phyloP scores from a whole-genome alignment of 148 eudicot genomes.

The Vaccinium macrocarpon region DNA sequence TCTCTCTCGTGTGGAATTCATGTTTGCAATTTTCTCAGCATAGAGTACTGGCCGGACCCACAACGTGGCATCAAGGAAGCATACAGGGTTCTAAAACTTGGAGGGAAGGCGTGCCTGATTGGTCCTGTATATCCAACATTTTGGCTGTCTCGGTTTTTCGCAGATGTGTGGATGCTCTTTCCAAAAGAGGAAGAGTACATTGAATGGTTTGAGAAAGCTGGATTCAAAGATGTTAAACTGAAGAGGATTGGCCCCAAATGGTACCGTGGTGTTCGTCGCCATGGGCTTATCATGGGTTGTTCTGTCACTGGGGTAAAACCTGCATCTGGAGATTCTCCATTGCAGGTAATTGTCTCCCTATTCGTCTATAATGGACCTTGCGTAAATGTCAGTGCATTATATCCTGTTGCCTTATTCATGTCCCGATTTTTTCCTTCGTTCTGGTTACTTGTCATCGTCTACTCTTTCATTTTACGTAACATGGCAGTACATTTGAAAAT shows the following conservation, averaged over 20 bases:
- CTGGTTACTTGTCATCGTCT: background rate
- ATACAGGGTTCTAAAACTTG: constrained; percentile 81
- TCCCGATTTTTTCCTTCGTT: background rate
- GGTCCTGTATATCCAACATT: constrained; percentile 94
- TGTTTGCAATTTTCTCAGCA: constrained; percentile 39
- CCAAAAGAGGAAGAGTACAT: constrained; percentile 96
- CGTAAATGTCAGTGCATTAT: background rate
- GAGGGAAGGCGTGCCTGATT: constrained; percentile 91
- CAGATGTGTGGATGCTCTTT: constrained; percentile 98
- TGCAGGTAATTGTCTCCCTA: constrained; percentile 55
- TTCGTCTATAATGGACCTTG: background rate
- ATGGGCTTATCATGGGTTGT: constrained; percentile 96
- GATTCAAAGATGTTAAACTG: constrained; percentile 79
- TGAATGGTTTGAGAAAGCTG: constrained; percentile 88
- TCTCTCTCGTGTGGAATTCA: background rate
- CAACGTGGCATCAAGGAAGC: constrained; percentile 98
- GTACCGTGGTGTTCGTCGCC: constrained; percentile 96
- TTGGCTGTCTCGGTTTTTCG: constrained; percentile 92
- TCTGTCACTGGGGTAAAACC: constrained; percentile 93
- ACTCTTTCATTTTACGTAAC: background rate
- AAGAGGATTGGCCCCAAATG: constrained; percentile 95
- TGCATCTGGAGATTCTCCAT: constrained; percentile 88
- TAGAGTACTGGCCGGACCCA: constrained; percentile 99
- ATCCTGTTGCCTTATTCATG: background rate
- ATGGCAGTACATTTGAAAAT: background rate